Conservation (phyloP, 352 stramenopile species). For the Sclerospora graminicola region DNA sequence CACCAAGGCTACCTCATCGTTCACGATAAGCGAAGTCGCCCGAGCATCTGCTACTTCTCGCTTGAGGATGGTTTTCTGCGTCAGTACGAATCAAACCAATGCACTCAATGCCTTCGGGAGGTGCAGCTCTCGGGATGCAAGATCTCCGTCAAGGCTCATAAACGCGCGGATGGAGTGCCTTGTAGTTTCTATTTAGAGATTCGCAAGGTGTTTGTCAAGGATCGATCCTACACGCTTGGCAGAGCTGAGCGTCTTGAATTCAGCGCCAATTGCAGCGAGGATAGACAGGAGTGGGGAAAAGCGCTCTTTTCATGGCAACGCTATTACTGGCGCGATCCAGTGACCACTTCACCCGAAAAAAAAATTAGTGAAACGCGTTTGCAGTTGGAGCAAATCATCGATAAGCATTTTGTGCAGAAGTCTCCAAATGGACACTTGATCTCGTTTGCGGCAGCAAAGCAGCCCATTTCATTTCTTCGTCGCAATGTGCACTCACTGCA, state of each 20-base stretch:
- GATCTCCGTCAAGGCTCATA: slow-evolving; percentile 72
- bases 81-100: slow-evolving; percentile 41
- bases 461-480: slow-evolving; percentile 58
- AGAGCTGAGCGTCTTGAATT: slow-evolving; percentile 53
- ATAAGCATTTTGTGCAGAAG: slow-evolving; percentile 27
- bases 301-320: slow-evolving; percentile 83
- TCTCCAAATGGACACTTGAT: slow-evolving; percentile 16
- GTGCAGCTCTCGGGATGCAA: slow-evolving; percentile 76
- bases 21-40: slow-evolving; percentile 46
- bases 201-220: slow-evolving; percentile 78
- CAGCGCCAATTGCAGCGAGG: slow-evolving; percentile 44
- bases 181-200: slow-evolving; percentile 80
- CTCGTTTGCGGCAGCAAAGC: slow-evolving; percentile 52
- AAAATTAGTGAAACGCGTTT: slow-evolving; percentile 14
- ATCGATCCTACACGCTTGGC: slow-evolving; percentile 72
- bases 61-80: slow-evolving; percentile 75
- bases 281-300: slow-evolving; percentile 74
- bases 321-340: slow-evolving; percentile 77
- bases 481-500: slow-evolving; percentile 57
- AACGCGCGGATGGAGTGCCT: slow-evolving; percentile 48
- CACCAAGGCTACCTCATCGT: slow-evolving; percentile 73
- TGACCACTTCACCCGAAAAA: slow-evolving; percentile 6
- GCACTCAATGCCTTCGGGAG: slow-evolving; percentile 39
- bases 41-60: slow-evolving; percentile 58
- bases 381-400: slow-evolving; percentile 43